Base-by-base conservation (phyloP, 2,329 filamentous ascomycete genomes). In the Graphiopsis chlorocephala region DNA sequence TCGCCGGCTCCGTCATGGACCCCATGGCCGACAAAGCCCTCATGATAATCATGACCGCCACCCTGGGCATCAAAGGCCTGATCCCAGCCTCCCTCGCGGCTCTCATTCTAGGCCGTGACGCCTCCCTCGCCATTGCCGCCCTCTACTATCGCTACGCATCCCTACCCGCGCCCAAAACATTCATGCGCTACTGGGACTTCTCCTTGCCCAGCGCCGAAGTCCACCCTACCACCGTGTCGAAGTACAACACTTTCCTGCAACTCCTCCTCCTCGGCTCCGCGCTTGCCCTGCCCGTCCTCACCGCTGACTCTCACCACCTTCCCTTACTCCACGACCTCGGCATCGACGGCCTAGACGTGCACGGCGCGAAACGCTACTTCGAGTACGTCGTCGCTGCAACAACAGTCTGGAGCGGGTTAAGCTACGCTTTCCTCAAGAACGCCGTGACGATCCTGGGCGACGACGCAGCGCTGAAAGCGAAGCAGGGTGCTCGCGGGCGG, bases 141-240 rank as follows among this genome's bases (percentile, higher is more conserved):
- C 88, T 99, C 70, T 98, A 97, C 81, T 98, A 95, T 78, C 90
- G 95, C 68, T 98, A 92, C 86, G 96, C 97, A 69, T 96, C 92
- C 2, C 84, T 99, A 6, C 95, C 95, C 0, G 89, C 91, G 0
- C 95, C 95, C 1, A 98, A 98, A 80, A 98, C 95, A 0, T 91
- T 97, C 78, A 80, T 85, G 20, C 84, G 95, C 20, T 99, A 98
- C 79, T 99, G 95, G 95, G 95, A 99, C 78, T 98, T 99, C 75
- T 94, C 91, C 3, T 84, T 99, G 15, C 95, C 92, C 2, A 91
- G 88, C 45, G 92, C 92, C 2, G 91, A 95, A 78, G 92, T 96
- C 6, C 89, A 87, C 66, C 92, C 92, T 0, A 95, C 92, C 0
- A 89, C 85, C 1, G 91, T 96, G 67, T 93, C 90, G 78, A 96